phyloP scores from a whole-genome alignment of 176 grass and related monocot genomes.

The Hordeum marinum region DNA sequence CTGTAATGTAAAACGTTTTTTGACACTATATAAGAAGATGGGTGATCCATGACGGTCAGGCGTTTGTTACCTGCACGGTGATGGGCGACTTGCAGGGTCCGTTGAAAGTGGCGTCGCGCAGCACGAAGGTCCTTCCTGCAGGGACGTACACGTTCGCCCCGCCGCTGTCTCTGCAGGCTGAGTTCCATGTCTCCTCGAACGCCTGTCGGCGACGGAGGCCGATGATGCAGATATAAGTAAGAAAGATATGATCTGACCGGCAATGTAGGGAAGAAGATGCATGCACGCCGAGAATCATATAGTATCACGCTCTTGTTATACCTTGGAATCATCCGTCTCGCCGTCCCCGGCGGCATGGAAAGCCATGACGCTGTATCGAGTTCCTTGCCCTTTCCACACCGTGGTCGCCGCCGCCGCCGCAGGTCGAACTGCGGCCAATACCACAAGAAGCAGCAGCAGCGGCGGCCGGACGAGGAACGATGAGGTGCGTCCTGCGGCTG shows the following conservation, averaged over 20 bases:
- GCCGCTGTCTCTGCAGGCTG: conserved; percentile 17
- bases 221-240: background rate
- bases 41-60: background rate
- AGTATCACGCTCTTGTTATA: background rate
- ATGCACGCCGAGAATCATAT: background rate
- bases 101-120: conserved; percentile 18
- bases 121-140: conserved; percentile 32
- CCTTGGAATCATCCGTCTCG: conserved; percentile 44
- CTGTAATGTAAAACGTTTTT: no score
- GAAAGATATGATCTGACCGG: background rate
- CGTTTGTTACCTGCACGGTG: conserved; percentile 35
- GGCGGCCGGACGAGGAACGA: background rate
- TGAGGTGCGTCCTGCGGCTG: background rate
- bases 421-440: background rate
- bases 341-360: conserved; percentile 45
- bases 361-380: conserved; percentile 31
- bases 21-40: background rate
- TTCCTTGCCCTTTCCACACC: background rate
- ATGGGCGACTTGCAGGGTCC: conserved; percentile 46
- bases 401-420: background rate
- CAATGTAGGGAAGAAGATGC: background rate
- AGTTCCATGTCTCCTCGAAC: conserved; percentile 46
- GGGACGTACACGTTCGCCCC: conserved; percentile 32
- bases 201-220: conserved; percentile 2
- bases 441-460: conserved; percentile 4